These are phyloP conservation scores for Furcasterigmium furcatum DNA, from an alignment of 2,329 filamentous ascomycete genomes.

Conservation along the genomic window DNA sequence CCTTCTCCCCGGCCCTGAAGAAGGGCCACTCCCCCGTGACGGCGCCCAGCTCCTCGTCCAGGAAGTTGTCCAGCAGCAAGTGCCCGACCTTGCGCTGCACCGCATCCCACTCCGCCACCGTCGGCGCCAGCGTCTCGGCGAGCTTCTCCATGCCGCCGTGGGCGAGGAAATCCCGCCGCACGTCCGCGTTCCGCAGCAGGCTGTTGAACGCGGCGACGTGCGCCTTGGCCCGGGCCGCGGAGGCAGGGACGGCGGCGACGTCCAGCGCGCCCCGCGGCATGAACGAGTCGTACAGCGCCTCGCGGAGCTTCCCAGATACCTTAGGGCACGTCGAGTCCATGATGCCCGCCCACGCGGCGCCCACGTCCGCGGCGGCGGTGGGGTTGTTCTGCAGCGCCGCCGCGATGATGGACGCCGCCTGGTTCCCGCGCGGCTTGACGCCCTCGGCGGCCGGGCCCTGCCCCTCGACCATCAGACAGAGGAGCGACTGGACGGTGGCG, in stretches of 20 bases:
- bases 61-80: conserved; percentile 61
- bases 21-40: conserved; percentile 52
- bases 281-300: conserved; percentile 37
- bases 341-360: conserved; percentile 41
- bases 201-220: conserved; percentile 51
- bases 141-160: conserved; percentile 51
- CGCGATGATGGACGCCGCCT: conserved; percentile 55
- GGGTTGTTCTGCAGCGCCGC: conserved; percentile 64
- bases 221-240: conserved; percentile 25
- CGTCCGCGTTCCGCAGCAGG: conserved; percentile 49
- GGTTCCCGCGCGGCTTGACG: conserved; percentile 37
- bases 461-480: conserved; percentile 48
- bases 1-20: conserved; percentile 9
- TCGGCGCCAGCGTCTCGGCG: conserved; percentile 46
- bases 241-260: conserved; percentile 6
- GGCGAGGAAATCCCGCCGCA: conserved; percentile 54
- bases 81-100: conserved; percentile 53
- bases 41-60: conserved; percentile 64
- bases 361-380: conserved; percentile 51
- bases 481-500: conserved; percentile 48
- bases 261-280: conserved; percentile 21
- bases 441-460: conserved; percentile 16
- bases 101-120: conserved; percentile 43
- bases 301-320: conserved; percentile 20
- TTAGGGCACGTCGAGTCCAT: conserved; percentile 32